phyloP scores from a whole-genome alignment of 495 filamentous ascomycete species.

The Stereocaulon alpinum region DNA sequence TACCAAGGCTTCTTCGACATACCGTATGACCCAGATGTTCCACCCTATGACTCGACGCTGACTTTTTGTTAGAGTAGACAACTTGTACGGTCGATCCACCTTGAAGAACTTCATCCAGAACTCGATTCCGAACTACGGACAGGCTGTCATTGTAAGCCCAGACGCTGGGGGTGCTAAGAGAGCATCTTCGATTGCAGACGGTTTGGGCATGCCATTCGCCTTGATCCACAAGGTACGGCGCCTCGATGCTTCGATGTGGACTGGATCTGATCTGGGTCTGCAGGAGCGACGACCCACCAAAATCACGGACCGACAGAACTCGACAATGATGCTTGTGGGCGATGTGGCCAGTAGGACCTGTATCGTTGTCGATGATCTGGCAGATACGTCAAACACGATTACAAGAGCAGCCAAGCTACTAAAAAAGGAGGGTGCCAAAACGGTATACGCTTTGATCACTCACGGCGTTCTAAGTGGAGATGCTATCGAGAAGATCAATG shows the following conservation, averaged over 20 bases:
- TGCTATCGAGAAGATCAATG: conserved; percentile 88
- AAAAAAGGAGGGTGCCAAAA: conserved; percentile 82
- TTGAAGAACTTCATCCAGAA: conserved; percentile 84
- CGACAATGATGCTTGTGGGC: conserved; percentile 97
- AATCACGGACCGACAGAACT: conserved; percentile 88
- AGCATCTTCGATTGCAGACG: conserved; percentile 93
- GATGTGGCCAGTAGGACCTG: conserved; percentile 70
- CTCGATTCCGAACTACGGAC: conserved; percentile 70
- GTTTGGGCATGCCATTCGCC: conserved; percentile 84
- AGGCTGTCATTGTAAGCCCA: conserved; percentile 88
- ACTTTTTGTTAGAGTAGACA: conserved; percentile 63
- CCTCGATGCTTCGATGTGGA: conserved; percentile 13
- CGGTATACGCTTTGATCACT: conserved; percentile 83
- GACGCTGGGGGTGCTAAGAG: conserved; percentile 95
- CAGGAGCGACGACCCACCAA: conserved; percentile 95
- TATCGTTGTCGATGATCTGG: conserved; percentile 89
- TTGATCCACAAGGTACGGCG: conserved; percentile 84
- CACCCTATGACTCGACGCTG: neutral
- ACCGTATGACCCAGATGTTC: neutral
- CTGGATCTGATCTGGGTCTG: conserved; percentile 19
- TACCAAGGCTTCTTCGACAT: conserved; percentile 99
- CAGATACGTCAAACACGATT: conserved; percentile 93
- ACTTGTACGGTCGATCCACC: conserved; percentile 80
- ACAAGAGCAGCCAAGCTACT: conserved; percentile 93
- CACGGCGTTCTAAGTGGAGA: conserved; percentile 93